Evolutionary conservation across 371 early-diverging fungal species (phyloP).

Genomic region (Haplosporangium sp.): DNA sequence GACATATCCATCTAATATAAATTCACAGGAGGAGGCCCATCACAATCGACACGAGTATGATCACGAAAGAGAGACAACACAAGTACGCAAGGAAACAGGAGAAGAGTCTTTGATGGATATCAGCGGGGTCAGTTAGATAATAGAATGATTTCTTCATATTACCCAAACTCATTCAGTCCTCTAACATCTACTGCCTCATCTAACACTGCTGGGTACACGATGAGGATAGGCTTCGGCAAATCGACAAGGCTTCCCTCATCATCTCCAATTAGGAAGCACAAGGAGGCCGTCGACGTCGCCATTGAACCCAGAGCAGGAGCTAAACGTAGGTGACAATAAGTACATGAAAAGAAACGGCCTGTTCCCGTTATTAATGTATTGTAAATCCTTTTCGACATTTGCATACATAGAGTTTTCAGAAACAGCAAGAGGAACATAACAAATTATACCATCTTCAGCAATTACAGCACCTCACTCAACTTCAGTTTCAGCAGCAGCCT

Average conservation of each 20-base stretch:
- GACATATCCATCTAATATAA: neutral
- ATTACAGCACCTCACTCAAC: conserved; percentile 26
- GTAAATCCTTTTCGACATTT: neutral
- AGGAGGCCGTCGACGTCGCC: conserved; percentile 34
- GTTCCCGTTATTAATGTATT: neutral
- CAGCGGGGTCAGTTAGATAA: conserved; percentile 34
- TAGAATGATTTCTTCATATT: too few relatives aligned
- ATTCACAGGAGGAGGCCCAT: conserved; percentile 42
- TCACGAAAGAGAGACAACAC: conserved; percentile 50
- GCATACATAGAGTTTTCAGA: conserved; percentile 22
- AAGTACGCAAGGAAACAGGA: conserved; percentile 37
- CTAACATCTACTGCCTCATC: too few relatives aligned
- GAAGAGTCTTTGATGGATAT: conserved; percentile 34
- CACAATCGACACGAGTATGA: conserved; percentile 53
- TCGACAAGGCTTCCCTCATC: conserved; percentile 8
- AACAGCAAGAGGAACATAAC: conserved; percentile 46
- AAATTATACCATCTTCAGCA: conserved; percentile 36
- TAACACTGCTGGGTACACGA: neutral
- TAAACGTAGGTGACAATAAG: conserved; percentile 13
- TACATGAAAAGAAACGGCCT: neutral
- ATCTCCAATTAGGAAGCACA: neutral
- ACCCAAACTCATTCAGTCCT: too few relatives aligned
- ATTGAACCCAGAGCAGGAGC: conserved; percentile 48
- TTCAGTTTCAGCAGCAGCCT: conserved; percentile 12
- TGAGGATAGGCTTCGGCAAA: conserved; percentile 13